Conservation (phyloP, 352 stramenopile genomes). For the Phytophthora megakarya region DNA sequence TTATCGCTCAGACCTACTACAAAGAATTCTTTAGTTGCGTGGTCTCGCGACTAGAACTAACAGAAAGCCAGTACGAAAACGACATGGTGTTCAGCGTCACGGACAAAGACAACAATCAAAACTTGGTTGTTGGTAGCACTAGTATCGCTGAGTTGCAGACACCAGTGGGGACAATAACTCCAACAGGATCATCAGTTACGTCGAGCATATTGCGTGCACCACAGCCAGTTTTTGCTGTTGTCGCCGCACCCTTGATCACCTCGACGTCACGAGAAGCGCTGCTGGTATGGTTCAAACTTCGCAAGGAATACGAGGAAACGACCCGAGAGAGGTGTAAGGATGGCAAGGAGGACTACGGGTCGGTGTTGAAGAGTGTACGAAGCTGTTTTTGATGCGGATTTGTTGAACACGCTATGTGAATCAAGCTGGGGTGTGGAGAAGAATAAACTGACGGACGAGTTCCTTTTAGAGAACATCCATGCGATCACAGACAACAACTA, state of each 20-base stretch:
- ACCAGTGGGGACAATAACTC: no score
- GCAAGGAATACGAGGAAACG: background rate
- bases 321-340: background rate
- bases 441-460: background rate
- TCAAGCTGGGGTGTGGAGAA: background rate
- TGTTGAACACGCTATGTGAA: background rate
- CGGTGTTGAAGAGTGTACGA: background rate
- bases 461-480: background rate
- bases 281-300: background rate
- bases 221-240: background rate
- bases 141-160: no score
- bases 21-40: no score
- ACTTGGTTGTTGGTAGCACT: no score
- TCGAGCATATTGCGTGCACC: background rate
- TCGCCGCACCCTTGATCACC: background rate
- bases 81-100: no score
- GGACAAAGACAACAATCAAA: no score
- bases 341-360: background rate
- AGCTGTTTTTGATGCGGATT: background rate
- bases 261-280: background rate
- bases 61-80: no score
- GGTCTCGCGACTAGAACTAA: no score
- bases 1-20: no score
- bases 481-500: no score
- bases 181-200: no score